These are phyloP conservation scores for Lathyrus tuberosus DNA, from an alignment of 306 rosid species.

Conservation along the genomic window DNA sequence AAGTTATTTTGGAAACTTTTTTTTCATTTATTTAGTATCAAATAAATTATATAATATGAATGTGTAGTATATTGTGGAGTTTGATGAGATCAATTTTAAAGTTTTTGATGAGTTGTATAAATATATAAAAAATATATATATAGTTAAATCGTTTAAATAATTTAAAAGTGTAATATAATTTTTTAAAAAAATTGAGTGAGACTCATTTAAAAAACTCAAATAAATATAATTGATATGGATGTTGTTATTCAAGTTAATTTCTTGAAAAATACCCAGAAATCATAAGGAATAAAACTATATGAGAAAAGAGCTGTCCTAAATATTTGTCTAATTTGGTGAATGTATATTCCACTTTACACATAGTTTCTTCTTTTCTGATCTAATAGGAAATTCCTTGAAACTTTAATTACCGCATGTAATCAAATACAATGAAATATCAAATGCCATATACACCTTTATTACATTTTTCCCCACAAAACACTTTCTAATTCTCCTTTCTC, in stretches of 20 bases:
- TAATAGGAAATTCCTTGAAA: constrained; percentile 36
- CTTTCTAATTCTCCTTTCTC: background rate
- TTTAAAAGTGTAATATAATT: too few relatives aligned
- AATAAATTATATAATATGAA: too few relatives aligned
- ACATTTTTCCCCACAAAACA: constrained; percentile 30
- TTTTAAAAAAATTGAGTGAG: too few relatives aligned
- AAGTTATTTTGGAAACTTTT: too few relatives aligned
- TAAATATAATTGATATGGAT: too few relatives aligned
- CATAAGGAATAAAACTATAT: background rate
- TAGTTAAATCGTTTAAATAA: too few relatives aligned
- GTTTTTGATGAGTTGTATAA: too few relatives aligned
- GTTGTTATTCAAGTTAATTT: constrained; percentile 11
- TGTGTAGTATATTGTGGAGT: too few relatives aligned
- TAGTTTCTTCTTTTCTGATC: constrained; percentile 14
- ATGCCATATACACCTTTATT: background rate
- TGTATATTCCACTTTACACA: constrained; percentile 1
- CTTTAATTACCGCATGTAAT: constrained; percentile 15
- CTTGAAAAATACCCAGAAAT: background rate
- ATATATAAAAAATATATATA: too few relatives aligned
- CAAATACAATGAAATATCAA: constrained; percentile 7
- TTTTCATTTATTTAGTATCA: too few relatives aligned
- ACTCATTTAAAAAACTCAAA: too few relatives aligned
- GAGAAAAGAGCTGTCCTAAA: background rate
- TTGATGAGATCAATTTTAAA: too few relatives aligned
- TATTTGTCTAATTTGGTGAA: background rate